Base-by-base conservation (phyloP, 345 rosid genomes). In the Jatropha curcas region DNA sequence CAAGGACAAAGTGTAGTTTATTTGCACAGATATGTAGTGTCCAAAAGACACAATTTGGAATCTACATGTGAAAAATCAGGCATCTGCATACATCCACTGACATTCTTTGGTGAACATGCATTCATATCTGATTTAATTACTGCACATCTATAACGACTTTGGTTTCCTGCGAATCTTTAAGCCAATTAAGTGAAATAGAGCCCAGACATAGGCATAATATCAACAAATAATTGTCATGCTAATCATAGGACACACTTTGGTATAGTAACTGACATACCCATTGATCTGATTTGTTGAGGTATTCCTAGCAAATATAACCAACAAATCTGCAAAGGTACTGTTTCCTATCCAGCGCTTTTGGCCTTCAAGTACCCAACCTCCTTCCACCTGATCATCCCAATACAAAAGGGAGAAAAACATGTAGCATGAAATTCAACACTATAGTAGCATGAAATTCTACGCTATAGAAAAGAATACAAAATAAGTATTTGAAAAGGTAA, bases 321-420 rank as follows among this genome's bases (percentile, higher is more conserved):
- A 79, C 64, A 95, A n/a, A 82, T 92, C 99, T 3, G 99, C 96
- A 79, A 95, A 95, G 31, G 99, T 92, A 80, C 97, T 88, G 79
- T 95, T 94, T 80, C 99, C 98, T 46, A 95, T 95, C 98, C 99
- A 95, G 73, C 98, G 97, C 77, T 95, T 95, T 78, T 92, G 92
- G 58, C 99, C 99, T 65, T 91, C 86, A 7, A 95, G 86, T 73
- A 82, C 72, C 98, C 99, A 92, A 70, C 99, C 99, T 67, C 96
- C 96, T 75, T 86, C 86, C 4, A 89, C 96, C 98, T 94, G 72
- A 80, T 57, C 35, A 71, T 53, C 53, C 41, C 65, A 67, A 37
- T 45, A 53, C n/a, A 34, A 69, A 4, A 43, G 50, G 24, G 65
- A 52, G 39, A 72, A 60, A 68, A 73, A 56, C 35, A 72, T 56